Percentiles rank a stretch among this genome's conserved stretches.
These are phyloP conservation scores for Podila horticola DNA, from an alignment of 192 early-diverging fungal species.

Conservation along the genomic window DNA sequence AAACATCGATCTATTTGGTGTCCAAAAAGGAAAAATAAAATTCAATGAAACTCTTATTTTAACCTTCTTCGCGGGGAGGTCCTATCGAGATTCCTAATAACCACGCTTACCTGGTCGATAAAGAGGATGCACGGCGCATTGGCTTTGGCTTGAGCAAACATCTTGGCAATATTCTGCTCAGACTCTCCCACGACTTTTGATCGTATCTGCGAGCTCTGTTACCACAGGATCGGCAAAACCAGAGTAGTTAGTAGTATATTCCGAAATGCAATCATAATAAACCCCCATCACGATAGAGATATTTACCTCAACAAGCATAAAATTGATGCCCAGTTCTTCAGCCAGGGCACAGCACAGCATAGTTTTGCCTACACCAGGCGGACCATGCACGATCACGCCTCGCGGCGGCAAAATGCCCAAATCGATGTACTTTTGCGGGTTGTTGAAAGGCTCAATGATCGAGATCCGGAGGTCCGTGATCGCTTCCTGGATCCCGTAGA, in stretches of 20 bases:
- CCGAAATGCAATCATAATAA: not conserved
- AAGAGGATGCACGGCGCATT: conserved; percentile 91
- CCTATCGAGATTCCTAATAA: not conserved
- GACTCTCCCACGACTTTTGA: conserved; percentile 96
- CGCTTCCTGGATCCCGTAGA: conserved; percentile 81
- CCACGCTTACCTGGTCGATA: conserved; percentile 82
- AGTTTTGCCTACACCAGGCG: conserved; percentile 92
- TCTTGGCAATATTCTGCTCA: conserved; percentile 82
- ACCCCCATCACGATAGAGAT: too few species aligned
- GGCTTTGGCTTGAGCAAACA: conserved; percentile 86
- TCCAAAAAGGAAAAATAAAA: not conserved
- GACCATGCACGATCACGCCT: conserved; percentile 89
- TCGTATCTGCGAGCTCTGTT: conserved; percentile 79
- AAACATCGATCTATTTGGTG: conserved; percentile 75
- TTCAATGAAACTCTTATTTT: not conserved
- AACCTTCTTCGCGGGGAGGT: too few species aligned
- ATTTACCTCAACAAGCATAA: conserved; percentile 82
- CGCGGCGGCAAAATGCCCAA: conserved; percentile 77
- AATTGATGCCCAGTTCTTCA: conserved; percentile 80
- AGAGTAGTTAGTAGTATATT: not conserved
- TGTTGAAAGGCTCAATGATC: conserved; percentile 65
- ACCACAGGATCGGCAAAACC: not conserved
- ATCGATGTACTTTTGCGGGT: conserved; percentile 60
- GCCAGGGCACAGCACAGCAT: conserved; percentile 87
- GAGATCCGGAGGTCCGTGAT: conserved; percentile 70